These are phyloP conservation scores for Bryum argenteum DNA, from an alignment of 225 moss, liverwort and hornwort genomes.

Conservation along the genomic window DNA sequence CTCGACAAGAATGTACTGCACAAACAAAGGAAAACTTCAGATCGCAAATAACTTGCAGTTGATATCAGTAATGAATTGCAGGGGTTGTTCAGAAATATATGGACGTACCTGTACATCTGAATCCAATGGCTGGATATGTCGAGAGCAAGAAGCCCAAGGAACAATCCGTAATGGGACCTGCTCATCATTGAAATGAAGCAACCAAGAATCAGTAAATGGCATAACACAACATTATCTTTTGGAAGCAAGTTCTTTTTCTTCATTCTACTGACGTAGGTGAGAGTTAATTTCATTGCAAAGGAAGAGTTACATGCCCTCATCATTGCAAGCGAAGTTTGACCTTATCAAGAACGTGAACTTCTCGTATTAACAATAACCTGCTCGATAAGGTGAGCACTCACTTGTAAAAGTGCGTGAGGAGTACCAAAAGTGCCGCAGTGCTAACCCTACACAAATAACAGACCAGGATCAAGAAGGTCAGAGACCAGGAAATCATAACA, in stretches of 20 bases:
- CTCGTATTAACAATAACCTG: constrained; percentile 3
- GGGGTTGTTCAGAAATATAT: not conserved
- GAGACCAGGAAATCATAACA: not conserved
- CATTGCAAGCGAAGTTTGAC: not conserved
- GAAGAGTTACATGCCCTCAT: no score
- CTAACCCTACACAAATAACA: constrained; percentile 65
- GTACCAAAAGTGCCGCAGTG: constrained; percentile 83
- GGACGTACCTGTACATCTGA: constrained; percentile 85
- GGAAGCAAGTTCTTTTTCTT: no score
- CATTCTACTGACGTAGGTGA: no score
- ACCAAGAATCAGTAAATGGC: constrained; percentile 26
- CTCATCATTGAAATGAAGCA: constrained; percentile 27
- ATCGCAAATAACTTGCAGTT: not conserved
- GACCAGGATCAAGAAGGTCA: constrained; percentile 24
- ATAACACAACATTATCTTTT: not conserved
- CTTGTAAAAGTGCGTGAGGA: constrained; percentile 88
- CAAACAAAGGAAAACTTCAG: not conserved
- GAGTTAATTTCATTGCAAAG: no score
- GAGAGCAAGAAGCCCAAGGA: constrained; percentile 81
- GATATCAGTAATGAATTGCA: not conserved
- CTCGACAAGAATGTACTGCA: constrained; percentile 84
- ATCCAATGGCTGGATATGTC: constrained; percentile 97
- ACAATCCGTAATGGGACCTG: constrained; percentile 53
- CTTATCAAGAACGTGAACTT: not conserved
- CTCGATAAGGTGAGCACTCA: constrained; percentile 33